Conservation (phyloP, 495 filamentous ascomycete genomes). For the Podospora anserina region DNA sequence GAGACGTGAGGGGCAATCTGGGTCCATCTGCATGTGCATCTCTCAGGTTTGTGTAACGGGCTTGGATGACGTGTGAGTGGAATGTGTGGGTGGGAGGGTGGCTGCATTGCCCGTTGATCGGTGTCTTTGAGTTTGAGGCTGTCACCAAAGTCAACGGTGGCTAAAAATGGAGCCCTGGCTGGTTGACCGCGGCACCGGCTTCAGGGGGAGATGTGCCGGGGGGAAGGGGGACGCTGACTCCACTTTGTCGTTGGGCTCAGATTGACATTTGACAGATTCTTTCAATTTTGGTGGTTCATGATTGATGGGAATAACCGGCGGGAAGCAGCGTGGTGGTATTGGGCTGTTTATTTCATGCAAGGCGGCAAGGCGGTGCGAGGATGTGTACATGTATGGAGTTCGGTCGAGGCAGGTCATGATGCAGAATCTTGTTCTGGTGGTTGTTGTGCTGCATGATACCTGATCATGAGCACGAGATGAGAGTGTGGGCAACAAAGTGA, state of each 20-base stretch:
- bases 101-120: neutral
- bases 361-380: neutral
- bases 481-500: too few species aligned
- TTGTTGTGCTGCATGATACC: neutral
- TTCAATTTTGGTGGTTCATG: neutral
- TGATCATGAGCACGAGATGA: neutral
- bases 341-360: neutral
- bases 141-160: neutral
- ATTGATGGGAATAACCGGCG: neutral
- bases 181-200: neutral
- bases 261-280: neutral
- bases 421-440: too few species aligned
- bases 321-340: neutral
- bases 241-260: neutral
- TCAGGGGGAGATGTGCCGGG: neutral
- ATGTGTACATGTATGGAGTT: neutral
- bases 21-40: neutral
- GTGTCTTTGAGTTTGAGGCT: neutral
- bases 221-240: neutral
- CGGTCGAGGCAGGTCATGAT: neutral
- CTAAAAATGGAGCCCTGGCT: neutral
- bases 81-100: neutral
- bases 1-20: too few species aligned
- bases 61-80: neutral
- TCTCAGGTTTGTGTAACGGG: neutral